Evolutionary conservation across 352 stramenopile species (phyloP), one percentile per base, ranked within the genome.

Genomic region (Pythium scleroteichum): DNA sequence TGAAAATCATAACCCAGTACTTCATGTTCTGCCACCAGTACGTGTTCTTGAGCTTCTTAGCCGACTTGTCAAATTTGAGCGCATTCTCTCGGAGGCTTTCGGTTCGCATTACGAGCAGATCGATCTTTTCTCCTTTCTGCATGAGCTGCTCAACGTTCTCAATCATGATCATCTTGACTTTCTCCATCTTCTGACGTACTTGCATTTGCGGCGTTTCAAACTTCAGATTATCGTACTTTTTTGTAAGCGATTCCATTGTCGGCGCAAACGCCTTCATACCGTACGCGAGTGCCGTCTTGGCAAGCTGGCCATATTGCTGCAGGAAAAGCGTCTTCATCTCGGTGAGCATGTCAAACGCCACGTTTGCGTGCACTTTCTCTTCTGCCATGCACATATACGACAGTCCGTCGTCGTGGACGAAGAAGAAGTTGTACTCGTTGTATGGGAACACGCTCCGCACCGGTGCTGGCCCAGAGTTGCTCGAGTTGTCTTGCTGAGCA

Each of bases 61-160:
- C 89, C 5, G 81, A 88, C 60, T 94, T 94, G 69, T 99, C 92
- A 71, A 99, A 99, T 53, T 97, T 97, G 69, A 99, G 94, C 2
- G 97, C 96, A 63, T 98, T 89, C 47, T 98, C 89, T 69, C 98
- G 96, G 20, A 99, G 77, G 55, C 97, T 88, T 66, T 98, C 94
- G 1, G 85, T 93, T 16, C 84, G 79, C 57, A 79, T 82, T 22
- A 95, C 83, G 7, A 93, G 57, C 23, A 92, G 46, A 71, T 99
- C 97, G 64, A 99, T 98, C 72, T 98, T 99, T 71, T 99, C 97
- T 29, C 97, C 97, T 44, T 97, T 79, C 63, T 99, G 95, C 73
- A 99, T 90, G 22, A 99, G 87, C 79, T 91, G 84, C 79, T 93
- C 87, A n/a, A 99, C 97, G 70, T 99, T 99, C 41, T 99, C 89